Evolutionary conservation across 2,329 filamentous ascomycete species (phyloP).

Genomic region (Mycosphaerella sp.): DNA sequence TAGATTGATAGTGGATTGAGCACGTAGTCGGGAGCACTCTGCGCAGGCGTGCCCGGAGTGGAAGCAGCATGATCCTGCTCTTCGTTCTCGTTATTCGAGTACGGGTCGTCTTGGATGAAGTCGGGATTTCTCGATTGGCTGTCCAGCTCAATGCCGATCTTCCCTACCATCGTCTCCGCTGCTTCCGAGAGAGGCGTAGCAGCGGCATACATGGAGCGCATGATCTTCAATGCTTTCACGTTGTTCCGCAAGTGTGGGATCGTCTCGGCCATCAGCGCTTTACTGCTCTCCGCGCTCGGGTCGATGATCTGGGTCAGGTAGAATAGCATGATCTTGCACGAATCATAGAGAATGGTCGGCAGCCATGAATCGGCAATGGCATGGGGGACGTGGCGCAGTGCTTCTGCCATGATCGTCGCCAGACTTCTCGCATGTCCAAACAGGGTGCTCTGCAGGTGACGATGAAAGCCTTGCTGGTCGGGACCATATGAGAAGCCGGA

Average conservation of each 20-base stretch:
- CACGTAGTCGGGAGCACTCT: slow-evolving; percentile 24
- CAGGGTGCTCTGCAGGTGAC: slow-evolving; percentile 19
- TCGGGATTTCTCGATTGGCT: slow-evolving; percentile 14
- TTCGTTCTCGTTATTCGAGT: slow-evolving; percentile 19
- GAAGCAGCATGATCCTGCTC: slow-evolving; percentile 13
- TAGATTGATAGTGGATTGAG: slow-evolving; percentile 24
- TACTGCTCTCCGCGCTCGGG: slow-evolving; percentile 17
- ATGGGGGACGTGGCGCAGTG: slow-evolving; percentile 22
- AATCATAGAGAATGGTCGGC: slow-evolving; percentile 24
- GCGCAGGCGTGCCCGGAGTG: slow-evolving; percentile 20
- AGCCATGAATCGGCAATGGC: slow-evolving; percentile 24
- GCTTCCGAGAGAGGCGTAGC: slow-evolving; percentile 20
- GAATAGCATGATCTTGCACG: slow-evolving; percentile 25
- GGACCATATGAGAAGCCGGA: slow-evolving; percentile 20
- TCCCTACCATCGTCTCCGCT: slow-evolving; percentile 23
- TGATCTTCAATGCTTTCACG: slow-evolving; percentile 23
- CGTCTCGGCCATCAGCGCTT: slow-evolving; percentile 19
- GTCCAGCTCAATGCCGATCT: slow-evolving; percentile 20
- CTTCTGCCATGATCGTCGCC: slow-evolving; percentile 23
- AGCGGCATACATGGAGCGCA: slow-evolving; percentile 24
- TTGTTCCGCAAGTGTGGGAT: slow-evolving; percentile 23
- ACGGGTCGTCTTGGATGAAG: slow-evolving; percentile 24
- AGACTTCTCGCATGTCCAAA: slow-evolving; percentile 23
- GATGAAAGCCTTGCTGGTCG: slow-evolving; percentile 20
- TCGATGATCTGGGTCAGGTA: slow-evolving; percentile 24